Evolutionary conservation across 345 rosid genomes (phyloP), one percentile per base, ranked within the genome.

Genomic region (Triadica sebifera): DNA sequence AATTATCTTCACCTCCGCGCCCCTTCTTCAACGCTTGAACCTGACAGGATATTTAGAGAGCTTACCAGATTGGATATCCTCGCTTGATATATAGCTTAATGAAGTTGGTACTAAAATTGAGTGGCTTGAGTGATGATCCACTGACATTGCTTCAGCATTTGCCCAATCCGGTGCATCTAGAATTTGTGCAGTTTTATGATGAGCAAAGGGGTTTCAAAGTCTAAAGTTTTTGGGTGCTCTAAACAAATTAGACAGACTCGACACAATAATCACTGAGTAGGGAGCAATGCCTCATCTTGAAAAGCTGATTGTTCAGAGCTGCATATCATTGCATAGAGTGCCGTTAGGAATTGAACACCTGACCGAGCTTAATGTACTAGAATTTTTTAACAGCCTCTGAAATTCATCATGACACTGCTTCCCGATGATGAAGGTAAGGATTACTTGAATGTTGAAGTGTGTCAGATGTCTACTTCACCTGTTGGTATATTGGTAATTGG

Each of bases 221-320:
- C 75, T 82, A 8, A 72, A 69, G 70, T 16, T 68, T 24, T 43
- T 78, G 67, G 71, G 75, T n/a, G n/a, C n/a, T 29, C 80, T 82
- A 41, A 60, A 67, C 58, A 58, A 59, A 10, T 25, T 72, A 52
- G 46, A 60, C 12, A 46, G 62, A 6, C 80, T 82, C 39, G 43
- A 51, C 3, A 12, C 52, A 19, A 51, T 82, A 12, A 57, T 8
- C 2, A 67, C 78, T 34, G 75, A 75, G 20, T 47, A 78, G 69
- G 78, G 75, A 57, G 77, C 80, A 39, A 38, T 73, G 80, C 80
- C 85, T 51, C 57, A 41, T 15, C 82, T 82, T 19, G 80, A 82
- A 39, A 69, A 69, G 69, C 70, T 78, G 34, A 47, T 57, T 20
- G 20, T 82, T 16, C 58, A 47, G 47, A 56, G 75, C 20, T 82